A percentile compares a stretch with the other conserved stretches of the same genome.
phyloP scores from a whole-genome alignment of 73 alveolate species.

The Paramecium caudatum region DNA sequence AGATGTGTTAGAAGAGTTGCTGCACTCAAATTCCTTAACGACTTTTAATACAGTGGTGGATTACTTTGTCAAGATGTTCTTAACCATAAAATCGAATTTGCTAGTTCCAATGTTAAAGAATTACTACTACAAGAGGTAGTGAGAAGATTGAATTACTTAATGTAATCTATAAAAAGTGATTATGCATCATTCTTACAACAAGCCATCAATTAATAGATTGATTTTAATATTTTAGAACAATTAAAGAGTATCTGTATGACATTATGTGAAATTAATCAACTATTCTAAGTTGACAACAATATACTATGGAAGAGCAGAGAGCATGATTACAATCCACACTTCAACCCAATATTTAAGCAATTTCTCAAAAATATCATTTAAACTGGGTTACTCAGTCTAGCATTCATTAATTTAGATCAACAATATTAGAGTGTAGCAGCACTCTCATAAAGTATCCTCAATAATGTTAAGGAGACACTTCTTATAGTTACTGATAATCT shows the following conservation, averaged over 20 bases:
- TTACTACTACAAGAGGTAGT: slow-evolving; percentile 12
- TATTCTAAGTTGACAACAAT: slow-evolving; percentile 56
- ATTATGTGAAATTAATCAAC: slow-evolving; percentile 29
- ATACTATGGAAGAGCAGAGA: slow-evolving; percentile 63
- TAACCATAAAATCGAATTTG: slow-evolving; percentile 13
- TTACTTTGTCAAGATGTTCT: neutral
- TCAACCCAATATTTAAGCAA: slow-evolving; percentile 51
- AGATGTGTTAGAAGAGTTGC: slow-evolving; percentile 77
- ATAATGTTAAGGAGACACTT: slow-evolving; percentile 46
- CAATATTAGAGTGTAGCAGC: slow-evolving; percentile 31
- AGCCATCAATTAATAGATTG: neutral
- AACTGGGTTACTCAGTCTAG: slow-evolving; percentile 51
- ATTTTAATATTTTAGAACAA: neutral
- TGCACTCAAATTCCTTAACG: slow-evolving; percentile 51
- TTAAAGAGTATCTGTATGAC: slow-evolving; percentile 35
- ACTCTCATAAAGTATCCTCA: neutral
- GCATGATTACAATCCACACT: slow-evolving; percentile 58
- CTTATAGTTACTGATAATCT: slow-evolving; percentile 15
- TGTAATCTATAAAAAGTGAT: slow-evolving; percentile 58
- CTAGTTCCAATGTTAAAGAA: slow-evolving; percentile 4
- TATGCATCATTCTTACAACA: slow-evolving; percentile 2
- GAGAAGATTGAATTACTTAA: slow-evolving; percentile 38
- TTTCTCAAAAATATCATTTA: neutral
- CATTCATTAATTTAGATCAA: slow-evolving; percentile 41
- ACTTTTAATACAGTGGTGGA: slow-evolving; percentile 55